These are phyloP conservation scores for Pulveroboletus sp. DNA, from an alignment of 768 basidiomycete genomes.

Conservation along the genomic window DNA sequence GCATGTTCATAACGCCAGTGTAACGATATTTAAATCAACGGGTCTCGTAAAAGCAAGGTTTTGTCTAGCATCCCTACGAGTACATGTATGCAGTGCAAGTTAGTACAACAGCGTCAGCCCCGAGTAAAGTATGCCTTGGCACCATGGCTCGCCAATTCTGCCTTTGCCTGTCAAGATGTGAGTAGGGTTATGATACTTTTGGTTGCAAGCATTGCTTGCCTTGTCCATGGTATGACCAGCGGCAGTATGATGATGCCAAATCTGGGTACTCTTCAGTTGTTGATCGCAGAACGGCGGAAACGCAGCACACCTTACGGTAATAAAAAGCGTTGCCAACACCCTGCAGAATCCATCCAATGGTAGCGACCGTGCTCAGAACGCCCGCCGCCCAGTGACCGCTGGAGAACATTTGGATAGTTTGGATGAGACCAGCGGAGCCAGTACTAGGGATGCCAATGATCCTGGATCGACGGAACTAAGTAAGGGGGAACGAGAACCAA, in stretches of 20 bases:
- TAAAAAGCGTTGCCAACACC: conserved; percentile 77
- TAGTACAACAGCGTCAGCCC: conserved; percentile 42
- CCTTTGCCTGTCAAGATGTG: conserved; percentile 56
- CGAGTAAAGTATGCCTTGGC: conserved; percentile 86
- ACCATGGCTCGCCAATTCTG: conserved; percentile 77
- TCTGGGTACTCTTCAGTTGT: conserved; percentile 37
- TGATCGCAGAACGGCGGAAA: conserved; percentile 10
- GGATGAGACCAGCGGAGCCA: conserved; percentile 92
- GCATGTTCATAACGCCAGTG: conserved; percentile 7
- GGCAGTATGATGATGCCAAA: conserved; percentile 72
- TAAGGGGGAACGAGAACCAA: conserved; percentile 1
- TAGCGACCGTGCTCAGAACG: conserved; percentile 74
- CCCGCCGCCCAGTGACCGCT: conserved; percentile 72
- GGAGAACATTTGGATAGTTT: conserved; percentile 79
- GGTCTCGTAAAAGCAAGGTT: not conserved
- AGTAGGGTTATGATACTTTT: not conserved
- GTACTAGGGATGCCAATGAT: conserved; percentile 94
- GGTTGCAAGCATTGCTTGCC: conserved; percentile 37
- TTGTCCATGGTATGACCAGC: conserved; percentile 88
- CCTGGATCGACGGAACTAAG: conserved; percentile 43
- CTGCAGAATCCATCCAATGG: conserved; percentile 85
- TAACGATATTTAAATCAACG: conserved; percentile 10
- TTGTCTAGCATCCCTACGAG: conserved; percentile 9
- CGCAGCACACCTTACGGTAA: conserved; percentile 61
- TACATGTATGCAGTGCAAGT: conserved; percentile 17